Base-by-base conservation (phyloP, 2,329 filamentous ascomycete genomes). In the Aaosphaeria pasadenensis region DNA sequence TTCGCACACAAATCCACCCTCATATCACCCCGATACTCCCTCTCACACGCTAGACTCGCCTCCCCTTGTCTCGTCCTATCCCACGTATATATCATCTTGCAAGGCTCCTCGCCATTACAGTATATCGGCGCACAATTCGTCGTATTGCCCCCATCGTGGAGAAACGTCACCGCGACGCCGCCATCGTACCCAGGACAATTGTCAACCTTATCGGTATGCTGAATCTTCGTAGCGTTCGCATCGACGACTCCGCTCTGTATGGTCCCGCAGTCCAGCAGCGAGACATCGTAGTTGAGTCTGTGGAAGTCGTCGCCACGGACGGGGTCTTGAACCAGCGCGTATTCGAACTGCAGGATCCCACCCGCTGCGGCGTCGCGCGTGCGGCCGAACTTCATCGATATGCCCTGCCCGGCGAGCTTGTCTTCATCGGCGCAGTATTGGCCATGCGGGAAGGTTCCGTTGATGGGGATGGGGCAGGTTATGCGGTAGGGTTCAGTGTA, bases 141-240 rank as follows among this genome's bases (percentile, higher is more conserved):
- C 5, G 45, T 4, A 30, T 36, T 32, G 7, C 35, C n/a, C 6
- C 29, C 36, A 30, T 30, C 24, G 4, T 28, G 11, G 7, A 24
- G 11, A 28, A 60, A 58, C 1, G 44, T 49, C 4, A 57, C 35
- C 4, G 47, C 32, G 4, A 60, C 7, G 1, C 57, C 54, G n/a
- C 47, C 43, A 4, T 45, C 28, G 32, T 57, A 60, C 4, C 57
- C 57, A 1, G 57, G 57, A 44, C 56, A 60, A n/a, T 43, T 30
- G 2, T 45, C n/a, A 1, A 49, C 30, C 44, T 60, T 60, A 4
- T 38, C 6, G 4, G 24, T 17, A 38, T 55, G 44, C 38, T 54
- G 35, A 2, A 2, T 39, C 0, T 11, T n/a, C 1, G 51, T 56
- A 7, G 44, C 51, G 11, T n/a, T 42, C 4, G 35, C 39, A 38